These are phyloP conservation scores for Beauveria bassiana DNA, from an alignment of 2,329 filamentous ascomycete genomes.

Conservation along the genomic window DNA sequence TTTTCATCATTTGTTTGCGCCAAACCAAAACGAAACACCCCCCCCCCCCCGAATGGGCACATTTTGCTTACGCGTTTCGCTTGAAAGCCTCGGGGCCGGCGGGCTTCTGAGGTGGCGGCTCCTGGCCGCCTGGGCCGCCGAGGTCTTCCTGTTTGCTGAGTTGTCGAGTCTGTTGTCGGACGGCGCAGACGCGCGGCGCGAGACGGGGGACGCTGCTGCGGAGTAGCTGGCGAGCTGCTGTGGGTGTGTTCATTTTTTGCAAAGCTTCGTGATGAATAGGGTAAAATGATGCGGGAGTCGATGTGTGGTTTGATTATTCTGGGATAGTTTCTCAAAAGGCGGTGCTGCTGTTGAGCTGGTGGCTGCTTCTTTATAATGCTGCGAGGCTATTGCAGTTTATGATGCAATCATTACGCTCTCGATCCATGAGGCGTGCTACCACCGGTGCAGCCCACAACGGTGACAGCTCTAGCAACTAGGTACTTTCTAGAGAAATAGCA, in stretches of 20 bases:
- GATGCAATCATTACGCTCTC: constrained; percentile 9
- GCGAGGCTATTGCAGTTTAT: neutral
- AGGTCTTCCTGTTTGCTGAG: constrained; percentile 19
- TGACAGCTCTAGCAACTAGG: too few relatives aligned
- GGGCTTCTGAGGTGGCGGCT: constrained; percentile 19
- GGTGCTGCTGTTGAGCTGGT: neutral
- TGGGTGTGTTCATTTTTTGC: neutral
- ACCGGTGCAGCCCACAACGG: neutral
- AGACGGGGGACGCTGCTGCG: neutral
- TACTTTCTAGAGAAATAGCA: neutral
- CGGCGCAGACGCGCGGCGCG: neutral
- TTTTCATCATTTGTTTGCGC: too few relatives aligned
- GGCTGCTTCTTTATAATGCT: neutral
- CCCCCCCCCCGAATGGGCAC: too few relatives aligned
- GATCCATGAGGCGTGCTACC: neutral
- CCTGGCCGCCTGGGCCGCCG: constrained; percentile 28
- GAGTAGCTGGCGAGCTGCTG: constrained; percentile 5
- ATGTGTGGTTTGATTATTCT: neutral
- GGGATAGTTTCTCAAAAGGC: neutral
- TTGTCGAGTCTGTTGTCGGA: neutral
- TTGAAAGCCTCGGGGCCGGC: constrained; percentile 23
- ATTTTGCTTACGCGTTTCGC: constrained; percentile 29
- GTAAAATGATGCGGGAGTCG: neutral
- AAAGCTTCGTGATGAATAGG: too few relatives aligned
- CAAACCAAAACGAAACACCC: too few relatives aligned